phyloP scores from a whole-genome alignment of 768 basidiomycete genomes.

The Boletellus sp. region DNA sequence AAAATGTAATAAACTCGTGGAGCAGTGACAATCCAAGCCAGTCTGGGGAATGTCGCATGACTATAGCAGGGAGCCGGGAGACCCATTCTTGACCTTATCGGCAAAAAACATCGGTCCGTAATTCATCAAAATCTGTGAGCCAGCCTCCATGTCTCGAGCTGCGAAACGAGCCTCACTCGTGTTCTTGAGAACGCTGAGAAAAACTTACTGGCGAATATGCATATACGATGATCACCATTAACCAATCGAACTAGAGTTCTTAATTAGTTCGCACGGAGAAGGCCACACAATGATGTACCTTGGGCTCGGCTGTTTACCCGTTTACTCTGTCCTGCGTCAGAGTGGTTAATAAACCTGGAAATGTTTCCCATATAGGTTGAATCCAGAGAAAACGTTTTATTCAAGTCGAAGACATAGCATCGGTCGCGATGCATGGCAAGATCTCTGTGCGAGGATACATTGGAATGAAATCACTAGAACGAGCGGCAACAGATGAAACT shows the following conservation, averaged over 20 bases:
- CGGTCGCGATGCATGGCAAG: constrained; percentile 47
- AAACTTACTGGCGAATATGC: constrained; percentile 38
- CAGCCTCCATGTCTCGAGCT: constrained; percentile 40
- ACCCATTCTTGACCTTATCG: neutral
- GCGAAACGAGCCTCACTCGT: neutral
- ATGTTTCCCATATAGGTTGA: constrained; percentile 54
- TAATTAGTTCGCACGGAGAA: neutral
- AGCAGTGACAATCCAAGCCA: neutral
- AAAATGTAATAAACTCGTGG: neutral
- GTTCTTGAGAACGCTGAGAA: neutral
- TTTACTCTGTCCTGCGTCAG: constrained; percentile 13
- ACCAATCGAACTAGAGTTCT: constrained; percentile 47
- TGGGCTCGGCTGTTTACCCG: constrained; percentile 43
- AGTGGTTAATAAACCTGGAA: constrained; percentile 70
- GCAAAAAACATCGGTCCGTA: constrained; percentile 53
- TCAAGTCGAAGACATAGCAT: constrained; percentile 61
- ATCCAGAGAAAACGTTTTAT: constrained; percentile 48
- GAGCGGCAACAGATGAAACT: constrained; percentile 17
- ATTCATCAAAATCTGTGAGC: constrained; percentile 53
- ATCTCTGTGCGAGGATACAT: constrained; percentile 29
- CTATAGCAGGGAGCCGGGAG: neutral
- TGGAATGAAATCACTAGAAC: neutral
- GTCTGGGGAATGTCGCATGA: neutral
- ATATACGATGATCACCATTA: constrained; percentile 66
- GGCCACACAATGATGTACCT: constrained; percentile 32